Conservation (phyloP, 441 rosid genomes). For the Corymbia calophylla region DNA sequence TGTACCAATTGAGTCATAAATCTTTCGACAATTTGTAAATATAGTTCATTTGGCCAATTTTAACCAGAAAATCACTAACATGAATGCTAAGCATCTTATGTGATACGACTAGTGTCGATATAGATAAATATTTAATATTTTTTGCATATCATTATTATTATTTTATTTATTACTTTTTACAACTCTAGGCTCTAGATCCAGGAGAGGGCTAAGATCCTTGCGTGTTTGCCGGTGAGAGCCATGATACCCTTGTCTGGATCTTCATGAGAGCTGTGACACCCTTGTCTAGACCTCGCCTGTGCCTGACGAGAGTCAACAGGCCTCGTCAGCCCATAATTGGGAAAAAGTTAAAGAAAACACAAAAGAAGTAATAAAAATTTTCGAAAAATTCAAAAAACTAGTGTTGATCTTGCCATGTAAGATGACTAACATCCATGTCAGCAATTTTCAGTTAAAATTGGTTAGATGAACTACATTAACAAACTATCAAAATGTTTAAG, state of each 20-base stretch:
- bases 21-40: no score
- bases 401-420: no score
- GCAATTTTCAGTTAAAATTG: rapidly evolving
- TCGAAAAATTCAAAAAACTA: no score
- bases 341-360: background rate
- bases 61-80: rapidly evolving
- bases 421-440: rapidly evolving
- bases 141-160: no score
- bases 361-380: no score
- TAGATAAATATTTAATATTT: no score
- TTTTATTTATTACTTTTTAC: no score
- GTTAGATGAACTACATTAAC: rapidly evolving
- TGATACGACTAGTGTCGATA: rapidly evolving
- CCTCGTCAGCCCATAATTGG: background rate
- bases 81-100: rapidly evolving
- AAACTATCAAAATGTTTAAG: no score
- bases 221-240: background rate
- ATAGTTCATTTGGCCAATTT: background rate
- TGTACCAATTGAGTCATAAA: background rate
- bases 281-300: background rate
- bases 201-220: background rate
- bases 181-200: rapidly evolving
- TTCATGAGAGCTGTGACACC: no score
- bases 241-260: background rate
- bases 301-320: rapidly evolving